Evolutionary conservation across 345 rosid genomes (phyloP).

Genomic region (Salix purpurea): DNA sequence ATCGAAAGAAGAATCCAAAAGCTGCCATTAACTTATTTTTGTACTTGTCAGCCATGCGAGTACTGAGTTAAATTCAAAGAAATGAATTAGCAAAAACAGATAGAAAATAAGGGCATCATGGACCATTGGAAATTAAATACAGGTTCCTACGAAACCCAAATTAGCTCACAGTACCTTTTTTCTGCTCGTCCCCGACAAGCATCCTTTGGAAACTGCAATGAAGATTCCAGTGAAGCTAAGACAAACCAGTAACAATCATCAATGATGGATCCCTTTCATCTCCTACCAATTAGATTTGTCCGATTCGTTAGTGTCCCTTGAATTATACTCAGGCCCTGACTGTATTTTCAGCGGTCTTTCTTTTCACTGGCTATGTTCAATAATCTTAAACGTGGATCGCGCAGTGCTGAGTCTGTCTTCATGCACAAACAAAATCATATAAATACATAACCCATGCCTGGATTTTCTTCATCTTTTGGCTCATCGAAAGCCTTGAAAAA

Average conservation of each 20-base stretch:
- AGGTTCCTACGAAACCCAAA: not conserved
- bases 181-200: not conserved
- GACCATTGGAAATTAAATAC: not conserved
- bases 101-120: not conserved
- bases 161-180: not conserved
- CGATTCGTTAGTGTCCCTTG: not conserved
- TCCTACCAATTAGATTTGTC: not conserved
- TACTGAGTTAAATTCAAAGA: not conserved
- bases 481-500: not conserved
- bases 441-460: not conserved
- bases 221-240: not conserved
- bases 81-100: not conserved
- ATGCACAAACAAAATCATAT: not conserved
- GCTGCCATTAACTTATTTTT: not conserved
- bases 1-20: not conserved
- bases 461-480: not conserved
- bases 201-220: slow-evolving; percentile 1
- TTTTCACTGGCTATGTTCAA: not conserved
- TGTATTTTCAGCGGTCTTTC: not conserved
- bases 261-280: not conserved
- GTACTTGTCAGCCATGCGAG: not conserved
- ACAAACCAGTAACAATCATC: not conserved
- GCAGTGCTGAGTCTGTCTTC: not conserved
- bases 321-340: not conserved
- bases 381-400: not conserved